Evolutionary conservation across 2,329 filamentous ascomycete genomes (phyloP).

Genomic region (Penicillium concentricum): DNA sequence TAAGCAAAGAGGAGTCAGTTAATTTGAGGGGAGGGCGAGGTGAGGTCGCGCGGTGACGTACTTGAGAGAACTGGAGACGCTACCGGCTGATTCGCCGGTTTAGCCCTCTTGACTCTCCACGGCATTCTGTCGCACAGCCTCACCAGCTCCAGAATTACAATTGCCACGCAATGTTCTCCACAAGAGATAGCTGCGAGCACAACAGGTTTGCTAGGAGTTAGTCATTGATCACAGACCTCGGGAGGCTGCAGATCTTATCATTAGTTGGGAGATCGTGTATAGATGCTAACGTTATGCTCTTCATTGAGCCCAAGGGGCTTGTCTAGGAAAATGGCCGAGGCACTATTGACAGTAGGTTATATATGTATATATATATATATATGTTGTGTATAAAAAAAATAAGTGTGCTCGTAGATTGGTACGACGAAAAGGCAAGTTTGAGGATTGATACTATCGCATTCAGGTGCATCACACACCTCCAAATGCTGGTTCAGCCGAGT

Average conservation of each 20-base stretch:
- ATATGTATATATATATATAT: neutral
- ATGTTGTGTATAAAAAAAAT: no score
- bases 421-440: neutral
- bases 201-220: neutral
- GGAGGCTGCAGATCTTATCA: neutral
- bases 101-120: constrained; percentile 2
- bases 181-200: neutral
- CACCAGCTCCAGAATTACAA: neutral
- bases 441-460: neutral
- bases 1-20: constrained; percentile 12
- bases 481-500: neutral
- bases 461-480: neutral
- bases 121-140: constrained; percentile 6
- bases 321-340: neutral
- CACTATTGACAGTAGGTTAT: neutral
- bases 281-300: neutral
- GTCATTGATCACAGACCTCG: neutral
- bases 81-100: constrained; percentile 25
- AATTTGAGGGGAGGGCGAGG: constrained; percentile 17
- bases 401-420: neutral
- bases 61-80: constrained; percentile 27
- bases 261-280: neutral
- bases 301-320: neutral
- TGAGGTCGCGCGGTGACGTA: constrained; percentile 39
- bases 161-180: neutral